Evolutionary conservation across 176 grass and related monocot genomes (phyloP).

Genomic region (Lolium perenne): DNA sequence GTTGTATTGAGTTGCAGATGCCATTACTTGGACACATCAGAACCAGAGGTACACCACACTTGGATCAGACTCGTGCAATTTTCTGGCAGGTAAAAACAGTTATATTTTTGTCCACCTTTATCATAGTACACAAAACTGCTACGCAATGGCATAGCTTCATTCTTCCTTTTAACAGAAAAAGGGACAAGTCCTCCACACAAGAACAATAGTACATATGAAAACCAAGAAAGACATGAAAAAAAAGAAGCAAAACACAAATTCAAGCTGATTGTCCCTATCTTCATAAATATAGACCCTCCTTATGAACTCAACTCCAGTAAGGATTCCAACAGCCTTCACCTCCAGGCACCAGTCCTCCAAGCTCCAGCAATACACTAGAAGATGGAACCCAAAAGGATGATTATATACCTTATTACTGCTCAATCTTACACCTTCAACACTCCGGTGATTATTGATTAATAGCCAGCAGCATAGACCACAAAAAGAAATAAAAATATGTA

Average conservation of each 20-base stretch:
- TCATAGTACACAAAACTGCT: constrained; percentile 40
- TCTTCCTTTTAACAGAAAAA: constrained; percentile 29
- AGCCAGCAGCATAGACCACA: constrained; percentile 39
- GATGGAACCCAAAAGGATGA: constrained; percentile 46
- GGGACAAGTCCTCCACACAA: constrained; percentile 14
- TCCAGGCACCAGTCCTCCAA: constrained; percentile 50
- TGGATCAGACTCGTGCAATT: constrained; percentile 10
- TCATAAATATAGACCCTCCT: constrained; percentile 45
- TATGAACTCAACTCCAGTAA: constrained; percentile 57
- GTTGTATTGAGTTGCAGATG: not conserved
- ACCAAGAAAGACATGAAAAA: not conserved
- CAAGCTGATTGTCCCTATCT: constrained; percentile 27
- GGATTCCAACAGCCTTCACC: constrained; percentile 52
- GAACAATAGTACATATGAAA: constrained; percentile 34
- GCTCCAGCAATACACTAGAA: constrained; percentile 49
- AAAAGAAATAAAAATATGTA: constrained; percentile 33
- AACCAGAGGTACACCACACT: constrained; percentile 6
- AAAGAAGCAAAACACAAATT: constrained; percentile 18
- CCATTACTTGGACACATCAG: not conserved
- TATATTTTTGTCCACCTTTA: constrained; percentile 24
- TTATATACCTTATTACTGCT: constrained; percentile 50
- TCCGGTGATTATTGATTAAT: constrained; percentile 41
- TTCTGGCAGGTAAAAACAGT: constrained; percentile 10
- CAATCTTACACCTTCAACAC: constrained; percentile 40
- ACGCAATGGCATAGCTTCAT: constrained; percentile 57